phyloP scores from a whole-genome alignment of 1,284 basidiomycete species.

The Mycosarcoma maydis region DNA sequence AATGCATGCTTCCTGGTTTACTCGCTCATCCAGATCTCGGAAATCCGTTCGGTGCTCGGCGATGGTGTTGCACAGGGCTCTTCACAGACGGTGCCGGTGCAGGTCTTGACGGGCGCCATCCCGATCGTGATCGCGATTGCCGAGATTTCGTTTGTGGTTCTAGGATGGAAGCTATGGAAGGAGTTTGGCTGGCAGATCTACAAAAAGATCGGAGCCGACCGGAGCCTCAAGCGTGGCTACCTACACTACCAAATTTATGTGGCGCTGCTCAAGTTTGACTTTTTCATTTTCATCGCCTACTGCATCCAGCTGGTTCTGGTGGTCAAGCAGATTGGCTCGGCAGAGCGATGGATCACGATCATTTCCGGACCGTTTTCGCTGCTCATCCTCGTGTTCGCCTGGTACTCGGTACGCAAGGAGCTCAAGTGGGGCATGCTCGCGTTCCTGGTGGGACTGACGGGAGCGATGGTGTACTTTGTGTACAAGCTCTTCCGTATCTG shows the following conservation, averaged over 20 bases:
- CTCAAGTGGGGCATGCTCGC: slow-evolving; percentile 47
- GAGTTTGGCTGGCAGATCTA: slow-evolving; percentile 63
- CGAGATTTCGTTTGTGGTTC: slow-evolving; percentile 43
- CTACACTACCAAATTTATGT: slow-evolving; percentile 60
- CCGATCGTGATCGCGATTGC: slow-evolving; percentile 55
- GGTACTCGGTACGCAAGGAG: slow-evolving; percentile 56
- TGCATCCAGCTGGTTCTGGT: slow-evolving; percentile 60
- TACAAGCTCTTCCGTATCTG: slow-evolving; percentile 61
- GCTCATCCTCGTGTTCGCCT: slow-evolving; percentile 53
- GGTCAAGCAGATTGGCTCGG: slow-evolving; percentile 49
- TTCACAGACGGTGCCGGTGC: slow-evolving; percentile 56
- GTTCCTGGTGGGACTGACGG: slow-evolving; percentile 49
- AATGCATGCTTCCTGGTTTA: slow-evolving; percentile 58
- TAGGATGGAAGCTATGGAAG: slow-evolving; percentile 54
- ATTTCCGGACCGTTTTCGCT: slow-evolving; percentile 54
- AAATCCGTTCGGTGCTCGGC: slow-evolving; percentile 57
- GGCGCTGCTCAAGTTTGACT: slow-evolving; percentile 59
- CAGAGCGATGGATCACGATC: slow-evolving; percentile 55
- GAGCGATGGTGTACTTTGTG: slow-evolving; percentile 57
- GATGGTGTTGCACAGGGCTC: slow-evolving; percentile 53
- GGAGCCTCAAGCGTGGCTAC: slow-evolving; percentile 49
- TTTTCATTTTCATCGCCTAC: slow-evolving; percentile 60
- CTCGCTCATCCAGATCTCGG: slow-evolving; percentile 57
- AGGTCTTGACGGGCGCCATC: slow-evolving; percentile 56
- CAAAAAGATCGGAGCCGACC: slow-evolving; percentile 57